Base-by-base conservation (phyloP, 2,329 filamentous ascomycete genomes). In the Plenodomus lindquistii region DNA sequence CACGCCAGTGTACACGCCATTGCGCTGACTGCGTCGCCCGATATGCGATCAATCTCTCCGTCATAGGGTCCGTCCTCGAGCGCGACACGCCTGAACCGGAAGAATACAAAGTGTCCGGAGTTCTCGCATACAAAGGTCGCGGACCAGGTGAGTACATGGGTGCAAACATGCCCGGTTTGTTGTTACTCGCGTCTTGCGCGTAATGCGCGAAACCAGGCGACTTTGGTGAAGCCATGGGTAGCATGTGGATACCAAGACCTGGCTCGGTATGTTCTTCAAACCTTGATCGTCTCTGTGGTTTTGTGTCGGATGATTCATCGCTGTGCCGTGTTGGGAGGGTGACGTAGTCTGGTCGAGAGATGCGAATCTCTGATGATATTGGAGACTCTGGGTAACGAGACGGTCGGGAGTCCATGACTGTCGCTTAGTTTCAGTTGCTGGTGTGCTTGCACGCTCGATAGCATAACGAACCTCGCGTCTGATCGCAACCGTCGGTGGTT, bases 1-100 rank as follows among this genome's bases (percentile, higher is more conserved):
- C 64, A 16, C 69, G 70, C 74, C 73, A 78, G 48, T 73, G 66
- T 18, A 70, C 48, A 18, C 54, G 60, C 66, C 66, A 70, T 46
- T 58, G 40, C 16, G 64, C 55, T 40, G 63, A 63, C 44, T 69
- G 60, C 1, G 65, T 69, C n/a, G 66, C 59, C 15, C 66, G 49
- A 34, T 63, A 62, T 38, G 62, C 60, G 22, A 70, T 70, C 16
- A 70, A 59, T 17, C 60, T 55, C 40, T 70, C 59, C 0, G 63
- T 70, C 49, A 60, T 61, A 1, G 65, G 55, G 51, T 70, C 65
- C 4, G 60, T 65, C 39, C 63, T 57, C n/a, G 57, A 22, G 36
- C 60, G 64, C 1, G 59, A 59, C 10, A 63, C 42, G 0, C 54
- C 48, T 0, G 62, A 59, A n/a, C 50, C 54, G 22, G 62, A 57